Conservation (phyloP, 768 basidiomycete genomes). For the Psilocybe azurescens region DNA sequence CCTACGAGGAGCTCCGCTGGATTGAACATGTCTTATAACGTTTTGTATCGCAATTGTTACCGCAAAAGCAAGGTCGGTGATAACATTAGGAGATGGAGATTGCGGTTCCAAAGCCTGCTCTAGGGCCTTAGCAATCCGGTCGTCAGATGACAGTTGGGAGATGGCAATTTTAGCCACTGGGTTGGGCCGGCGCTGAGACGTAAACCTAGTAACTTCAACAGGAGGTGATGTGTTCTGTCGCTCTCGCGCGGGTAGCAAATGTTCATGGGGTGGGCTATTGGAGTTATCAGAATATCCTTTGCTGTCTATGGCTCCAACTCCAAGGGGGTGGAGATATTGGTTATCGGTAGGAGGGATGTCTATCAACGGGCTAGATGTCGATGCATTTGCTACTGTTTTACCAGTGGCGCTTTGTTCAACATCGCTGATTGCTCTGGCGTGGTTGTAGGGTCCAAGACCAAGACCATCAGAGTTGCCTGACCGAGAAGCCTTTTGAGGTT, state of each 20-base stretch:
- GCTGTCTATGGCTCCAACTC: neutral
- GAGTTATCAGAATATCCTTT: neutral
- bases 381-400: neutral
- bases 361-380: neutral
- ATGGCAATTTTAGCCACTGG: slow-evolving; percentile 20
- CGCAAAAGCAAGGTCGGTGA: slow-evolving; percentile 65
- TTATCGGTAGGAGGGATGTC: neutral
- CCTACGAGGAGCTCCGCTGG: slow-evolving; percentile 46
- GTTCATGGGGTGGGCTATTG: neutral
- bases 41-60: slow-evolving; percentile 66
- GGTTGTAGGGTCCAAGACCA: neutral
- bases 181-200: neutral
- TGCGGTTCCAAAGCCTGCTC: slow-evolving; percentile 62
- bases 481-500: neutral
- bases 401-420: neutral
- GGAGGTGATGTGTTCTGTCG: neutral
- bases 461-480: neutral
- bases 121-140: slow-evolving; percentile 67
- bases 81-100: slow-evolving; percentile 52
- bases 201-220: neutral
- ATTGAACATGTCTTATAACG: slow-evolving; percentile 64
- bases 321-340: neutral
- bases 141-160: slow-evolving; percentile 64
- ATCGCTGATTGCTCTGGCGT: neutral
- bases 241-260: neutral